phyloP scores from a whole-genome alignment of 192 early-diverging fungal genomes.

The Coemansia interrupta region DNA sequence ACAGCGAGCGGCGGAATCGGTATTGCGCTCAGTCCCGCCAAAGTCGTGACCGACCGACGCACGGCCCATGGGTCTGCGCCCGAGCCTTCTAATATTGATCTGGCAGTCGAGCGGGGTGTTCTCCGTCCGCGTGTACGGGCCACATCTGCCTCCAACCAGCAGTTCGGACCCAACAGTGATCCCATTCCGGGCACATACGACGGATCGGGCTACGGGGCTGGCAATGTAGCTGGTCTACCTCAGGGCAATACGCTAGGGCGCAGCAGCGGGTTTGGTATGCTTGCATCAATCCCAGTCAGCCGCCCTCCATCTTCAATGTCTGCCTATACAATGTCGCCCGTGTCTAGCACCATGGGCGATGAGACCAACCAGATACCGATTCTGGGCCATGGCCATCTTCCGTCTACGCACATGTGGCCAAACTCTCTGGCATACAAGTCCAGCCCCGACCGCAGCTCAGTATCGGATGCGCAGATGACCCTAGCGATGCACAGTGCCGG shows the following conservation, averaged over 20 bases:
- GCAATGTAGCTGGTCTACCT: conserved; percentile 8
- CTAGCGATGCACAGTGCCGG: conserved; percentile 13
- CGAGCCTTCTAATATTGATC: conserved; percentile 33
- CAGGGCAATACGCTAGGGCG: conserved; percentile 15
- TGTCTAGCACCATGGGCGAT: conserved; percentile 45
- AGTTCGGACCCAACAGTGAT: conserved; percentile 8
- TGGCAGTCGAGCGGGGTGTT: conserved; percentile 20
- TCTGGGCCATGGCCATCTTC: conserved; percentile 1
- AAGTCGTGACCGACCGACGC: neutral
- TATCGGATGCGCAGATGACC: neutral
- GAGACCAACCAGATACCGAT: conserved; percentile 11
- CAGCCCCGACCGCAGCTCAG: conserved; percentile 32
- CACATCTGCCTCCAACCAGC: conserved; percentile 36
- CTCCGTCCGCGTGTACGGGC: conserved; percentile 31
- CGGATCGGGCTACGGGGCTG: conserved; percentile 10
- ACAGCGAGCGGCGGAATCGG: neutral
- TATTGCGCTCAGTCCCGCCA: neutral
- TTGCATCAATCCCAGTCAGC: conserved; percentile 7
- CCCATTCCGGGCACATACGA: neutral
- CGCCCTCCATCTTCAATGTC: conserved; percentile 49
- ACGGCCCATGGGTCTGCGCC: conserved; percentile 38
- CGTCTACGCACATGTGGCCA: conserved; percentile 30
- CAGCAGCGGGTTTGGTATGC: conserved; percentile 9
- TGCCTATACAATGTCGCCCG: conserved; percentile 44
- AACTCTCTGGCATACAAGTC: conserved; percentile 19